Percentiles rank a stretch among this genome's conserved stretches.
Conservation (phyloP, 2,329 filamentous ascomycete species). For the Ophiostoma sp. region DNA sequence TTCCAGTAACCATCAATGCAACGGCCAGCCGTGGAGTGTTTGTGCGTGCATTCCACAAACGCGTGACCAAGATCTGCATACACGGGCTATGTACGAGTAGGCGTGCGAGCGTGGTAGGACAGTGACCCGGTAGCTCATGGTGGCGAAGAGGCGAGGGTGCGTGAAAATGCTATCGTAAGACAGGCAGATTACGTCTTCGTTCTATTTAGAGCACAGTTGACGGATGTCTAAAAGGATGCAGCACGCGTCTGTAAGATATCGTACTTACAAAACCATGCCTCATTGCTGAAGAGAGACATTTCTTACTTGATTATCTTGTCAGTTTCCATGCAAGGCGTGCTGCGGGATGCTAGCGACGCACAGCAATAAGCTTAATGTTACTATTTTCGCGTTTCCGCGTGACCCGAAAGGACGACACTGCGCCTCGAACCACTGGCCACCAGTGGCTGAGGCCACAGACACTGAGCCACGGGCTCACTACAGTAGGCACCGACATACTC, state of each 20-base stretch:
- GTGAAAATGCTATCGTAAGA: not conserved
- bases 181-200: too few relatives aligned
- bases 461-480: not conserved
- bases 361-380: not conserved
- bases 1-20: too few relatives aligned
- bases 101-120: not conserved
- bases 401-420: not conserved
- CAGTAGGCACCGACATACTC: not conserved
- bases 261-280: too few relatives aligned
- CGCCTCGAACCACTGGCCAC: not conserved
- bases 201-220: too few relatives aligned
- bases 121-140: not conserved
- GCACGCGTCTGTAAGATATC: too few relatives aligned
- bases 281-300: too few relatives aligned
- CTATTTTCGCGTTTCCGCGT: not conserved
- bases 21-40: too few relatives aligned
- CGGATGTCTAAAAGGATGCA: too few relatives aligned
- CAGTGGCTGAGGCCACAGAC: not conserved
- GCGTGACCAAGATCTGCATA: not conserved
- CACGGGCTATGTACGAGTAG: not conserved
- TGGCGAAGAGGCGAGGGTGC: not conserved
- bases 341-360: not conserved
- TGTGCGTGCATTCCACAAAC: too few relatives aligned
- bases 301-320: too few relatives aligned
- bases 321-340: too few relatives aligned